phyloP scores from a whole-genome alignment of 768 basidiomycete species.

The Nidularia sp. region DNA sequence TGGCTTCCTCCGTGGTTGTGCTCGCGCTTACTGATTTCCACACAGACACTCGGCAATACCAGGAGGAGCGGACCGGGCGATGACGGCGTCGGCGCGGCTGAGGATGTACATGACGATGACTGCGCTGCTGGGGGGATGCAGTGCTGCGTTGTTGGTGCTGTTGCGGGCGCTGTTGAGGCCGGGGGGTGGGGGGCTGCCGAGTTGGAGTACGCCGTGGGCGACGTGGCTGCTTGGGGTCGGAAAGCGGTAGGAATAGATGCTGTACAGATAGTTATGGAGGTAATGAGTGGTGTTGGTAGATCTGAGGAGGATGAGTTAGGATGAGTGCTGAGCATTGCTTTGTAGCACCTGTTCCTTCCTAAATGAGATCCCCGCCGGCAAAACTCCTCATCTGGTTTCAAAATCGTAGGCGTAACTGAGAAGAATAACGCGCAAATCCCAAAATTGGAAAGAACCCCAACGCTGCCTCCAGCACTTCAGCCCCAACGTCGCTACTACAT shows the following conservation, averaged over 20 bases:
- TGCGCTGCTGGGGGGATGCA: slow-evolving; percentile 68
- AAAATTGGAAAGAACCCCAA: too few species aligned
- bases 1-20: slow-evolving; percentile 11
- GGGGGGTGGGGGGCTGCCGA: slow-evolving; percentile 44
- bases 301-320: too few species aligned
- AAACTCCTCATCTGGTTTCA: too few species aligned
- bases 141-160: slow-evolving; percentile 67
- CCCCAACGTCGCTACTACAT: too few species aligned
- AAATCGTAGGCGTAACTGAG: too few species aligned
- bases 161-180: slow-evolving; percentile 67
- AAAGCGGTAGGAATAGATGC: slow-evolving; percentile 32
- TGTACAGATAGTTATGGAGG: too few species aligned
- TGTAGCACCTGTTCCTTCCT: too few species aligned
- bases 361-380: too few species aligned
- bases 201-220: slow-evolving; percentile 60
- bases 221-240: slow-evolving; percentile 58
- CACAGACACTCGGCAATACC: slow-evolving; percentile 64
- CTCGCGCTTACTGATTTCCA: slow-evolving; percentile 9
- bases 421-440: too few species aligned
- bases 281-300: too few species aligned
- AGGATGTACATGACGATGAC: slow-evolving; percentile 71
- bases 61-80: slow-evolving; percentile 77
- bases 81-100: slow-evolving; percentile 65
- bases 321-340: too few species aligned
- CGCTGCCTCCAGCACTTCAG: too few species aligned